Evolutionary conservation across 140 eudicot genomes (phyloP).

Genomic region (Ambrosia hybrid): DNA sequence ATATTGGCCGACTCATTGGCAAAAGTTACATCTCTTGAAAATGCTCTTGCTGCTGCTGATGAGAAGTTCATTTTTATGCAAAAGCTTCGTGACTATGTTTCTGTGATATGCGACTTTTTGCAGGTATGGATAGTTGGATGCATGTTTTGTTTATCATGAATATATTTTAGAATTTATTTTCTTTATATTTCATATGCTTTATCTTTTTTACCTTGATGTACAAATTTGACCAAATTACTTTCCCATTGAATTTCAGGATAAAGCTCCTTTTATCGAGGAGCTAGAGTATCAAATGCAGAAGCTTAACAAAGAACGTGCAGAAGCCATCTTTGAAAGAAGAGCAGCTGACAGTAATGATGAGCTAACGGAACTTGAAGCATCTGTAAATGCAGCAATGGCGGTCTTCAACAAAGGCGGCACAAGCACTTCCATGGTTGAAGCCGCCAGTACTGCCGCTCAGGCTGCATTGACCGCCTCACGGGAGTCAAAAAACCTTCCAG

Average conservation of each 20-base stretch:
- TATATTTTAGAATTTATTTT: background rate
- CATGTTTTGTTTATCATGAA: background rate
- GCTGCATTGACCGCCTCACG: constrained; percentile 57
- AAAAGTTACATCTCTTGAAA: constrained; percentile 63
- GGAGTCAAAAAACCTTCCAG: constrained; percentile 64
- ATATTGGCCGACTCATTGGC: constrained; percentile 62
- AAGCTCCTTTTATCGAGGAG: constrained; percentile 89
- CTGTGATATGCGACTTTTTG: constrained; percentile 88
- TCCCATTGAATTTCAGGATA: constrained; percentile 49
- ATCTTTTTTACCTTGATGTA: background rate
- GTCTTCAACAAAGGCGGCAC: constrained; percentile 62
- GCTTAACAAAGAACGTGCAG: constrained; percentile 89
- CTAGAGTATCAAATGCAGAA: constrained; percentile 91
- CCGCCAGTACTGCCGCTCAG: constrained; percentile 68
- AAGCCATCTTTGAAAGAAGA: constrained; percentile 70
- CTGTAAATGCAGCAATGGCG: constrained; percentile 70
- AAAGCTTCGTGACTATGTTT: constrained; percentile 90
- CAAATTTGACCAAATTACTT: no score
- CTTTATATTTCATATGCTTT: background rate
- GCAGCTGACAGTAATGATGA: constrained; percentile 76
- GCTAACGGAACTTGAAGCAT: constrained; percentile 72
- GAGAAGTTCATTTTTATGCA: constrained; percentile 97
- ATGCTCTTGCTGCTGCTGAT: constrained; percentile 70
- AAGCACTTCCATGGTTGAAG: constrained; percentile 47
- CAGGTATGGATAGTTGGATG: constrained; percentile 48